These are phyloP conservation scores for Leptographium lundbergii DNA, from an alignment of 2,329 filamentous ascomycete genomes.

Conservation along the genomic window DNA sequence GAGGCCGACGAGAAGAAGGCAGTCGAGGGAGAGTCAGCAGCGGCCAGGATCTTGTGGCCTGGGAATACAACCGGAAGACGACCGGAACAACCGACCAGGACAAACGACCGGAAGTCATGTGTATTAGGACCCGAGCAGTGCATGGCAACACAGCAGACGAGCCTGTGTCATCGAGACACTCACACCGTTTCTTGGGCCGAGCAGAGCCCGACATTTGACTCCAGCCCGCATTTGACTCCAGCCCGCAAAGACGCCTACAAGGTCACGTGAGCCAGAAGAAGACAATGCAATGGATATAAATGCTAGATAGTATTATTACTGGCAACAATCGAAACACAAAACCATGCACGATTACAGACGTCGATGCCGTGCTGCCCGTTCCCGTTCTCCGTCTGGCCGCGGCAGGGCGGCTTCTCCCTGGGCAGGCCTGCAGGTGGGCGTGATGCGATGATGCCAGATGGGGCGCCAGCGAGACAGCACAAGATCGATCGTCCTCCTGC, in stretches of 20 bases:
- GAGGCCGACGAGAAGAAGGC: neutral
- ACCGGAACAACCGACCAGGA: no score
- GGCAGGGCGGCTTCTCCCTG: neutral
- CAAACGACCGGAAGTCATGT: no score
- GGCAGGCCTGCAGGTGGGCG: neutral
- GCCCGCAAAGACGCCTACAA: neutral
- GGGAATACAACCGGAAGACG: no score
- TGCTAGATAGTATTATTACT: neutral
- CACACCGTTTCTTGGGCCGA: no score
- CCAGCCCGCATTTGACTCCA: neutral
- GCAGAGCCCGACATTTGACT: neutral
- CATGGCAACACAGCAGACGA: no score
- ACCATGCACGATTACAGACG: neutral
- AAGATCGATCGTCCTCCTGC: neutral
- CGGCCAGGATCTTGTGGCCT: no score
- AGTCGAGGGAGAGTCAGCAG: no score
- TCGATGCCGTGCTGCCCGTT: neutral
- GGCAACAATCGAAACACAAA: neutral
- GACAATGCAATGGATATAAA: neutral
- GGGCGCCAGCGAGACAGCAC: neutral
- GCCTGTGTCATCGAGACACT: no score
- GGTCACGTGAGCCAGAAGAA: neutral
- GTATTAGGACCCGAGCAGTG: no score
- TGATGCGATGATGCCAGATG: neutral
- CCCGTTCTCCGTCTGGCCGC: no score